Evolutionary conservation across 306 rosid species (phyloP).

Genomic region (Prunus fruticosa): DNA sequence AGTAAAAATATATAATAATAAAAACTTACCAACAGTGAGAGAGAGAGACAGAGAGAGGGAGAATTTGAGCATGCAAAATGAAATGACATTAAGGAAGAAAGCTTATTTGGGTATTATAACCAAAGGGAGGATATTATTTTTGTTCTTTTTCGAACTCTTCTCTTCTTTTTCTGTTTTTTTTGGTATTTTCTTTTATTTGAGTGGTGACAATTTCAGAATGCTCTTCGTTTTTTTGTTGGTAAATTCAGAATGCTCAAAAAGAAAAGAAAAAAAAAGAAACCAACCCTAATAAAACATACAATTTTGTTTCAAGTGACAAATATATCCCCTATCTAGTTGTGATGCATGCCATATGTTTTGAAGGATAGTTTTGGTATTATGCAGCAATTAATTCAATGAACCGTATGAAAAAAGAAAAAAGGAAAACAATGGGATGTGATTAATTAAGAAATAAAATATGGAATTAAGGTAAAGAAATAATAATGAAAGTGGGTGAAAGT

Average conservation of each 20-base stretch:
- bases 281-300: constrained; percentile 25
- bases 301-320: constrained; percentile 7
- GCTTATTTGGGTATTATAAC: constrained; percentile 28
- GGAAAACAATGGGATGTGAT: neutral
- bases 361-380: constrained; percentile 27
- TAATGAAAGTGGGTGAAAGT: neutral
- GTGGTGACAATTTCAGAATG: constrained; percentile 22
- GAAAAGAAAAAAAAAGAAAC: neutral
- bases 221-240: constrained; percentile 1
- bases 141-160: neutral
- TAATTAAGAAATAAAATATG: neutral
- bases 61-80: constrained; percentile 35
- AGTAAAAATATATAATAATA: neutral
- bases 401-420: neutral
- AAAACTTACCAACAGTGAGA: constrained; percentile 26
- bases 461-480: neutral
- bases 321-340: constrained; percentile 14
- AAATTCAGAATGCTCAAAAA: constrained; percentile 18
- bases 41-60: constrained; percentile 6
- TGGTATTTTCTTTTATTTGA: constrained; percentile 8
- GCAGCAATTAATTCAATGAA: neutral
- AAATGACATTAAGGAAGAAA: constrained; percentile 41
- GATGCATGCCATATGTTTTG: neutral
- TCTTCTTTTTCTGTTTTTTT: constrained; percentile 7
- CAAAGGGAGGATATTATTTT: constrained; percentile 11